These are phyloP conservation scores for Sugiyamaella floridensis DNA, from an alignment of 805 yeast species.

Conservation along the genomic window DNA sequence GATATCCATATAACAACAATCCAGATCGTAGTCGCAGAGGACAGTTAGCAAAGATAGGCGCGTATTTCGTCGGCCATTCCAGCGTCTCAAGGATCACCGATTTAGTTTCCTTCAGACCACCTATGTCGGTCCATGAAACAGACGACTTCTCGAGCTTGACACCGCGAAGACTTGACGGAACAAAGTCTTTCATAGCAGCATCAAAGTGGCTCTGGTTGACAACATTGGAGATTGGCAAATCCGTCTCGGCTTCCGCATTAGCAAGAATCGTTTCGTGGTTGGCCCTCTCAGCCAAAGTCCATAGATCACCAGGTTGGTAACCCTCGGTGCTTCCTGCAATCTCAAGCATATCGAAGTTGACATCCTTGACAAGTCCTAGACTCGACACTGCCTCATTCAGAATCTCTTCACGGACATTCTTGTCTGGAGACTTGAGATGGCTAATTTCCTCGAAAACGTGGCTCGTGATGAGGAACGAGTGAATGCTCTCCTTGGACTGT, in stretches of 20 bases:
- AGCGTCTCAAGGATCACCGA: constrained; percentile 71
- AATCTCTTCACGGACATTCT: constrained; percentile 47
- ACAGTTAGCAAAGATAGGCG: constrained; percentile 86
- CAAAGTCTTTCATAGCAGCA: constrained; percentile 56
- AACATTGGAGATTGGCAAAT: neutral
- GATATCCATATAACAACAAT: constrained; percentile 84
- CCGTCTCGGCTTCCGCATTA: constrained; percentile 3
- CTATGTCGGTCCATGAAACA: constrained; percentile 79
- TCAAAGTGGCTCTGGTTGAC: constrained; percentile 38
- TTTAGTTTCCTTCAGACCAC: constrained; percentile 78
- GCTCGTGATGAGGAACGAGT: constrained; percentile 52
- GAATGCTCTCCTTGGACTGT: constrained; percentile 56
- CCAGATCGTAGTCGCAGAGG: constrained; percentile 88
- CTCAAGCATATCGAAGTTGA: constrained; percentile 42
- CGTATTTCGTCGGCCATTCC: constrained; percentile 96
- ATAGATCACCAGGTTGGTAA: constrained; percentile 75
- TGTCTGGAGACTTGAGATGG: constrained; percentile 62
- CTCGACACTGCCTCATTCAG: constrained; percentile 38
- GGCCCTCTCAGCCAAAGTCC: constrained; percentile 60
- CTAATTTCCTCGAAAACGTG: constrained; percentile 63
- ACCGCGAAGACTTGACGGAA: constrained; percentile 79
- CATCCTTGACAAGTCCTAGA: constrained; percentile 31
- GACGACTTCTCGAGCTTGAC: constrained; percentile 76
- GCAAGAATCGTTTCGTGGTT: constrained; percentile 28
- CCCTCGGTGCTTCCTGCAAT: constrained; percentile 75